Conservation (phyloP, 106 monocot genomes). For the Dactylorhiza incarnata region DNA sequence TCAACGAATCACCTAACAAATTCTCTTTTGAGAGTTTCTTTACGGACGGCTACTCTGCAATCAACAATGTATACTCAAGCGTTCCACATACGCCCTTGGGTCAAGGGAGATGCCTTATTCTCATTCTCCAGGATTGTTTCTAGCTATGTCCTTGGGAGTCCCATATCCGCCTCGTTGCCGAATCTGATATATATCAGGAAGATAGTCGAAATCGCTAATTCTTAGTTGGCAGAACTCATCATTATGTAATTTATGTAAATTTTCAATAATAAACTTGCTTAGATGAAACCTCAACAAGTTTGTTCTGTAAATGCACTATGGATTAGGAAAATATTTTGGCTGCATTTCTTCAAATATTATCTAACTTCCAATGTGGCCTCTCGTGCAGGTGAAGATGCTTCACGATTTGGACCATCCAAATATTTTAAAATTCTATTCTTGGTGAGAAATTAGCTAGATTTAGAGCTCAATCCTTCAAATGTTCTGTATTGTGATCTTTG, state of each 20-base stretch:
- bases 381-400: slow-evolving; percentile 70
- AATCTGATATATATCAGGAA: neutral
- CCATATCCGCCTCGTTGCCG: too few species aligned
- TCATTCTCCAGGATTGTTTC: too few species aligned
- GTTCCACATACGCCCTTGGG: too few species aligned
- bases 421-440: slow-evolving; percentile 76
- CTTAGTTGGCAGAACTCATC: neutral
- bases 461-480: neutral
- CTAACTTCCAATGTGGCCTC: neutral
- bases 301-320: neutral
- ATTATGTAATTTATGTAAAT: neutral
- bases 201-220: neutral
- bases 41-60: too few species aligned
- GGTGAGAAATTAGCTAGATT: slow-evolving; percentile 32
- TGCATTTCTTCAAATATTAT: neutral
- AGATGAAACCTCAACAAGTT: neutral
- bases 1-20: too few species aligned
- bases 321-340: neutral
- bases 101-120: too few species aligned
- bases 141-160: too few species aligned
- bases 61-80: too few species aligned
- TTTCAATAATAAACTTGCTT: neutral
- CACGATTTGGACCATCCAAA: slow-evolving; percentile 73
- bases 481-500: neutral
- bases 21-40: too few species aligned